phyloP scores from a whole-genome alignment of 179 eudicot species.

The Amaranthus tricolor region DNA sequence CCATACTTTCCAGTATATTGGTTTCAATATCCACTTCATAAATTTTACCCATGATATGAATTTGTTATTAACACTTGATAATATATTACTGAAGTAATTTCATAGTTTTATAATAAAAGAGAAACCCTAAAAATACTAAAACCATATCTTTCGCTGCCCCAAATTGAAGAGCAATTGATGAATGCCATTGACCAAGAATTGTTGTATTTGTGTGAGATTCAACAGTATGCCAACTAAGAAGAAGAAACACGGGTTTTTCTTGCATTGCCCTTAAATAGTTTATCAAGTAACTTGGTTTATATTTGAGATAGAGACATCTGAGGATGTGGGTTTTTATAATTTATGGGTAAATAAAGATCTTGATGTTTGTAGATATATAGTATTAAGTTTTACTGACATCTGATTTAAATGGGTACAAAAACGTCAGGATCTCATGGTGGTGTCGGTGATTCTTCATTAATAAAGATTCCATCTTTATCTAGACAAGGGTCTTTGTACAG shows the following conservation, averaged over 20 bases:
- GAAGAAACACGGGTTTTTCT: constrained; percentile 18
- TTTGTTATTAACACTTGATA: too few species aligned
- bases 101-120: too few species aligned
- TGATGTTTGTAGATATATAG: constrained; percentile 21
- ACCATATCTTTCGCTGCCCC: too few species aligned
- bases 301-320: constrained; percentile 13
- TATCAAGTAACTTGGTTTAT: not conserved
- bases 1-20: too few species aligned
- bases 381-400: constrained; percentile 14
- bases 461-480: constrained; percentile 31
- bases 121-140: too few species aligned
- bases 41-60: too few species aligned
- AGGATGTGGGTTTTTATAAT: constrained; percentile 5
- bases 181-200: too few species aligned
- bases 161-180: too few species aligned
- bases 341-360: not conserved
- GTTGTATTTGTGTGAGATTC: too few species aligned
- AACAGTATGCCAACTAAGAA: too few species aligned
- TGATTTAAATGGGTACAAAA: constrained; percentile 40
- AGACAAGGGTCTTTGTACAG: constrained; percentile 41
- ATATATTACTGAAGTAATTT: too few species aligned
- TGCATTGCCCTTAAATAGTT: constrained; percentile 20
- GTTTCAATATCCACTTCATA: too few species aligned
- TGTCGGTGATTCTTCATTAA: constrained; percentile 27
- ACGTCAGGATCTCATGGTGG: constrained; percentile 42